Percentiles rank a stretch among this genome's conserved stretches.
These are phyloP conservation scores for Leptographium wingfieldii DNA, from an alignment of 2,329 filamentous ascomycete species.

Conservation along the genomic window DNA sequence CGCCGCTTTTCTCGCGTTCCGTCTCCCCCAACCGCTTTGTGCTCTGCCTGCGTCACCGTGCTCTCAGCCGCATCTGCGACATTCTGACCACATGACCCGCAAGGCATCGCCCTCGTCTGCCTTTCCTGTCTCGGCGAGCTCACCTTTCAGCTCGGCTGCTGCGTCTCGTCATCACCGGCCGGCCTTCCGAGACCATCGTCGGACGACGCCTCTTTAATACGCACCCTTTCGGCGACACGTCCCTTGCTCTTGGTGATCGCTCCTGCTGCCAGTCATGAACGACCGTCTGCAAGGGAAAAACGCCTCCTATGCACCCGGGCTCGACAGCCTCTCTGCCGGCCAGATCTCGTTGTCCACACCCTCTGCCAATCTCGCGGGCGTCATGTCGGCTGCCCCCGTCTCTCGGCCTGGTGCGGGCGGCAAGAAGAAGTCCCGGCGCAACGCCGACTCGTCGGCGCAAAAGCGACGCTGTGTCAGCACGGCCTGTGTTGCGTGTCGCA, in stretches of 20 bases:
- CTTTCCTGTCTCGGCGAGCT: no score
- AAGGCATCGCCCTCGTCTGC: no score
- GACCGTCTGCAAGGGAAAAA: neutral
- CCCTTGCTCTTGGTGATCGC: no score
- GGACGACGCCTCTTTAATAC: no score
- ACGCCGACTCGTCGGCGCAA: slow-evolving; percentile 32
- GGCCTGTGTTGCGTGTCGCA: slow-evolving; percentile 70
- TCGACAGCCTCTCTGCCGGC: neutral
- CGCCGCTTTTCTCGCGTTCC: no score
- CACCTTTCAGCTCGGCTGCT: no score
- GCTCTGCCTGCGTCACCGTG: no score
- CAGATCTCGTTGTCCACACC: neutral
- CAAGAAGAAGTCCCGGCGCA: slow-evolving; percentile 39
- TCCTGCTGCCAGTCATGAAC: neutral
- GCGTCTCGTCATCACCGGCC: no score
- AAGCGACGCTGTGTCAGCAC: slow-evolving; percentile 73
- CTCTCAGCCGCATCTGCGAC: no score
- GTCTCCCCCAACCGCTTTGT: neutral
- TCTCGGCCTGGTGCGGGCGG: neutral
- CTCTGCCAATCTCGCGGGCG: neutral
- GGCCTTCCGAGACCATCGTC: no score
- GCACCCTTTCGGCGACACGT: no score
- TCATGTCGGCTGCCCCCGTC: neutral
- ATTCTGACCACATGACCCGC: no score
- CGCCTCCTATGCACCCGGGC: neutral